Conservation (phyloP, 495 filamentous ascomycete genomes). For the Venustampulla echinocandica region DNA sequence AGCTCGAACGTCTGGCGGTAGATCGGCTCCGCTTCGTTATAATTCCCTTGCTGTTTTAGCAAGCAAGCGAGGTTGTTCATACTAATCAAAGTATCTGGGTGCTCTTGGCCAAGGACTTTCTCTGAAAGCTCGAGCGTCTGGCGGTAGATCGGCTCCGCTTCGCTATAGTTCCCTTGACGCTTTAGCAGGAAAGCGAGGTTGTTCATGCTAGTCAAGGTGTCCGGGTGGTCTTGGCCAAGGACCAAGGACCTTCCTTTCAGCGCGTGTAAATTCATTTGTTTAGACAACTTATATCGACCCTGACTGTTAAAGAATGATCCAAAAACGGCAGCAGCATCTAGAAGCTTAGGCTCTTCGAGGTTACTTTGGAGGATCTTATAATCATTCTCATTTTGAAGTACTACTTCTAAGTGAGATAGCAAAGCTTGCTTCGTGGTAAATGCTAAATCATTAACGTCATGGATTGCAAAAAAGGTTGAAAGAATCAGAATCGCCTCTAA, state of each 20-base stretch:
- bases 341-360: slow-evolving; percentile 5
- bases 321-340: background rate
- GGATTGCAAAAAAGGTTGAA: slow-evolving; percentile 3
- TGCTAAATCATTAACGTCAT: slow-evolving; percentile 7
- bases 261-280: slow-evolving; percentile 3
- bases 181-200: slow-evolving; percentile 14
- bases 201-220: slow-evolving; percentile 12
- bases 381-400: slow-evolving; percentile 4
- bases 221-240: slow-evolving; percentile 11
- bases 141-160: slow-evolving; percentile 25
- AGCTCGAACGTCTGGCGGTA: too few species aligned
- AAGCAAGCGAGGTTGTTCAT: slow-evolving; percentile 1
- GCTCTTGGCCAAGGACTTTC: slow-evolving; percentile 22
- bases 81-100: slow-evolving; percentile 19
- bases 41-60: slow-evolving; percentile 10
- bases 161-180: slow-evolving; percentile 25
- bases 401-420: slow-evolving; percentile 1
- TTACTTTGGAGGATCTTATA: slow-evolving; percentile 4
- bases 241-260: slow-evolving; percentile 5
- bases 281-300: slow-evolving; percentile 28
- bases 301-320: slow-evolving; percentile 11
- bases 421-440: slow-evolving; percentile 6
- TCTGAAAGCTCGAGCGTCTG: slow-evolving; percentile 20
- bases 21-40: slow-evolving; percentile 8
- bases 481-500: slow-evolving; percentile 6